Base-by-base conservation (phyloP, 2,329 filamentous ascomycete species). In the Aspergillus sp. region DNA sequence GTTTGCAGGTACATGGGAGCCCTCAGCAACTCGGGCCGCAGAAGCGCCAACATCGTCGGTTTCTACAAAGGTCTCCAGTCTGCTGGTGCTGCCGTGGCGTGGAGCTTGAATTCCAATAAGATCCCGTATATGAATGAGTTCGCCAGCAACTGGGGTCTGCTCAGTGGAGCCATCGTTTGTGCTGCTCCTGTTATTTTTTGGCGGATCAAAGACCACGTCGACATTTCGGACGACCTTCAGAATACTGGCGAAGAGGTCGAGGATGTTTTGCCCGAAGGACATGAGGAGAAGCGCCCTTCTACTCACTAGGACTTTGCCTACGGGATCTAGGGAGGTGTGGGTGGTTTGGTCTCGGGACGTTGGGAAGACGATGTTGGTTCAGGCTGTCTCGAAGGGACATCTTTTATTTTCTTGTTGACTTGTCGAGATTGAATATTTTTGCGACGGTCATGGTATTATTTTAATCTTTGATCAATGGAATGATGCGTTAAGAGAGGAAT, bases 61-160 rank as follows among this genome's bases (percentile, higher is more conserved):
- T 86, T 82, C 67, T 89, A 89, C 74, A 89, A 89, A 66, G 80
- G 80, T 35, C 80, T 93, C 41, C 85, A 93, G 58, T 86, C 82
- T 4, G 83, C 82, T 12, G 85, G 84, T 43, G 75, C 80, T 1
- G 85, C 82, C 33, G 72, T 63, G 24, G 58, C 57, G 30, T 64
- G 53, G 60, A 70, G 74, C 15, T 58, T 89, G 19, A 82, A 89
- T 48, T 66, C 66, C 11, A 34, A 69, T 15, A 63, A 72, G 29
- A 67, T 71, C 14, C 64, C 78, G 0, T 91, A 73, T 63, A 75
- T 80, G 64, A 70, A 67, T 47, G 73, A 85, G 45, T 86, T 91
- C 46, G 81, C 67, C 3, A 67, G 68, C 28, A 75, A 75, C 63
- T 93, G 85, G 85, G 83, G 66, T 30, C 68, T 91, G 2, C 72